Evolutionary conservation across 148 eudicot species (phyloP), one percentile per base, ranked within the genome.

Genomic region (Beta vulgaris): DNA sequence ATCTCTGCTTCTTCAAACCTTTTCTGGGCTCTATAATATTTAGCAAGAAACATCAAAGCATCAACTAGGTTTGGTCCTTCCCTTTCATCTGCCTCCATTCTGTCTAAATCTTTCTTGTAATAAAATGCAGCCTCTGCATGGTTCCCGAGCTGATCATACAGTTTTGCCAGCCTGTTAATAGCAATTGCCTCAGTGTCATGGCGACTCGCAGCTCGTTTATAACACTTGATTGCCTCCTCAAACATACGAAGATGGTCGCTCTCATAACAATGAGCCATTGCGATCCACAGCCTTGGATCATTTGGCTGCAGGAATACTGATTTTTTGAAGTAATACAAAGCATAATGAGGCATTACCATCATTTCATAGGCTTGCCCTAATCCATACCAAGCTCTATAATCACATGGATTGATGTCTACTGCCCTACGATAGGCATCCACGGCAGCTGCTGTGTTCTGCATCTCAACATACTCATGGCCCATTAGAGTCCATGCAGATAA

Each of bases 351-450:
- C 98, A 92, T 92, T 23, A 85, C 88, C 93, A 91, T 88, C 97
- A 96, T 96, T 78, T 96, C 99, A 83, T 96, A 96, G 4, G 99
- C 98, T 84, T 96, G 99, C 3, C 99, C 99, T 82, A 96, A 86
- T 16, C 99, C 99, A 76, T 96, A 96, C 99, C 99, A 96, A 1
- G 99, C 98, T 65, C 98, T 88, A 84, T 92, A 96, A 82, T 96
- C 98, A 81, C 97, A 86, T 21, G 98, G 84, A 68, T 88, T 89
- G 75, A 92, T 92, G 86, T 96, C 99, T 23, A 96, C 98, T 40
- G 97, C 99, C 59, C 98, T 83, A 21, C 99, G 86, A 80, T 96
- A 96, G 26, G 98, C 98, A 87, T 96, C 99, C 57, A 96, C 84
- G 8, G 99, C 99, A 19, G 98, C 97, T 21, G 97, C 89, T 39